phyloP scores from a whole-genome alignment of 192 early-diverging fungal species.

The Rhizophagus clarus region DNA sequence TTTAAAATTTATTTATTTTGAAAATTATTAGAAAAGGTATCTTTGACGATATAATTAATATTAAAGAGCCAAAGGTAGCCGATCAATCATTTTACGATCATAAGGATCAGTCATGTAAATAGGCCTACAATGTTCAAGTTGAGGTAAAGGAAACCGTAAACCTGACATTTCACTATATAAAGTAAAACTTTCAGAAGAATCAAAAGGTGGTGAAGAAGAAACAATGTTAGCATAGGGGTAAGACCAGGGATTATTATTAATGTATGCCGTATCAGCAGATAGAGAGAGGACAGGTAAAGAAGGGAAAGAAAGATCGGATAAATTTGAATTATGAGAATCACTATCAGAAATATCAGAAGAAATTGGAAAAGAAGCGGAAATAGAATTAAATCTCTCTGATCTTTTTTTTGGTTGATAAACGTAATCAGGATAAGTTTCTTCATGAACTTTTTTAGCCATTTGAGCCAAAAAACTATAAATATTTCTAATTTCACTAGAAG shows the following conservation, averaged over 20 bases:
- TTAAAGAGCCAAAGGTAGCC: background rate
- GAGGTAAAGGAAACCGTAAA: background rate
- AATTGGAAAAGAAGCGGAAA: background rate
- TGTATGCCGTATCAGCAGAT: background rate
- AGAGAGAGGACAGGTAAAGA: background rate
- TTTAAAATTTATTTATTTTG: no score
- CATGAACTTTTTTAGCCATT: slow-evolving; percentile 17
- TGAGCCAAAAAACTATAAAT: slow-evolving; percentile 13
- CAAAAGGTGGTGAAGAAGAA: background rate
- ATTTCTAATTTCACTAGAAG: background rate
- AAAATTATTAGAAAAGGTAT: no score
- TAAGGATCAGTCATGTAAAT: background rate
- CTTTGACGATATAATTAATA: background rate
- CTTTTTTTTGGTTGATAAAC: slow-evolving; percentile 22
- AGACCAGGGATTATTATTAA: background rate
- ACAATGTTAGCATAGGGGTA: background rate
- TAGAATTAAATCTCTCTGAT: background rate
- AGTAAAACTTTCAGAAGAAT: background rate
- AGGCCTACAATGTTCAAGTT: background rate
- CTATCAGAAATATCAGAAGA: background rate
- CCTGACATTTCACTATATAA: background rate
- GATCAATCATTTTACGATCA: background rate
- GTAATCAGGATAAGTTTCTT: slow-evolving; percentile 7
- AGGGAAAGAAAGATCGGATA: background rate
- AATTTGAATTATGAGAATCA: background rate